Conservation (phyloP, 1,139 yeast genomes). For the Taphrina populina region DNA sequence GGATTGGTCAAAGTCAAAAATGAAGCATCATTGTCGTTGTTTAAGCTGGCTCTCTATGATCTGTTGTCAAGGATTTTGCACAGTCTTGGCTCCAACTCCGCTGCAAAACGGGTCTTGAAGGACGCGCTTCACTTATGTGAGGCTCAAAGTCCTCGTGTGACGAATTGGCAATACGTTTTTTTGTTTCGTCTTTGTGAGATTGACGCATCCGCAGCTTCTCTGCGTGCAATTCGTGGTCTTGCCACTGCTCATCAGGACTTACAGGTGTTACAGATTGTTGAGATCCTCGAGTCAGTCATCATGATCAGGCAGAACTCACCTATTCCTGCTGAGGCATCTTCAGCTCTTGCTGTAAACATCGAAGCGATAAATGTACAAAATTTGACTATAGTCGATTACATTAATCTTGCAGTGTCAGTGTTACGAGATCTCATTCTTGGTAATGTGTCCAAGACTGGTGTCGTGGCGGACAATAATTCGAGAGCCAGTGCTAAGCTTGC, state of each 20-base stretch:
- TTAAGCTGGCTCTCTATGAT: neutral
- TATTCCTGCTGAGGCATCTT: neutral
- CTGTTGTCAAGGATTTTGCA: neutral
- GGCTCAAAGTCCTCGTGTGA: neutral
- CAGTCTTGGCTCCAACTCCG: neutral
- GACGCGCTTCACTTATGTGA: neutral
- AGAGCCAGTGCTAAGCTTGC: slow-evolving; percentile 2
- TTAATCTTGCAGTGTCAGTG: slow-evolving; percentile 2
- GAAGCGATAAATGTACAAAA: neutral
- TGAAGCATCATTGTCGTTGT: neutral
- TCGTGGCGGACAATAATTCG: neutral
- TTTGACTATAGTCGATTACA: neutral
- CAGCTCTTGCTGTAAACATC: neutral
- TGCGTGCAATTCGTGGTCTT: slow-evolving; percentile 5
- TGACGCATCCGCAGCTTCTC: neutral
- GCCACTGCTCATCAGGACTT: neutral
- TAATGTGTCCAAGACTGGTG: slow-evolving; percentile 6
- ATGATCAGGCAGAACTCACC: neutral
- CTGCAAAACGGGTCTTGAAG: slow-evolving; percentile 5
- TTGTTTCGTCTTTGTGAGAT: slow-evolving; percentile 7
- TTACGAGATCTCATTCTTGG: slow-evolving; percentile 10
- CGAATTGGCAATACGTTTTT: slow-evolving; percentile 9
- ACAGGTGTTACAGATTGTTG: neutral
- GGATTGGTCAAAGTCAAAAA: neutral
- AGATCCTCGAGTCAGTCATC: neutral